Percentiles rank a stretch among this genome's conserved stretches.
Conservation (phyloP, 306 rosid genomes). For the Gillenia trifoliata region DNA sequence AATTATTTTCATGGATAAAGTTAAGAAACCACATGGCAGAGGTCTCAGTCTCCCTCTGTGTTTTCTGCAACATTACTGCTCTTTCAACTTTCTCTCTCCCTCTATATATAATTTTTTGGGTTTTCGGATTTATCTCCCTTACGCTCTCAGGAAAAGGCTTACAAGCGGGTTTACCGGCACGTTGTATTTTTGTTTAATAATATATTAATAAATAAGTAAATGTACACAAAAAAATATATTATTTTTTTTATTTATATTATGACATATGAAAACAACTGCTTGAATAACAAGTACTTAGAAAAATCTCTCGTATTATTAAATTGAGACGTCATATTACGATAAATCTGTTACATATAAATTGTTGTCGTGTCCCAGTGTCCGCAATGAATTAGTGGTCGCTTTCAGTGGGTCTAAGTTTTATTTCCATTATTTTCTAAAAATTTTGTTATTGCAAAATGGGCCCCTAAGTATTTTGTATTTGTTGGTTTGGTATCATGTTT, state of each 20-base stretch:
- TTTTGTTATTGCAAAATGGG: neutral
- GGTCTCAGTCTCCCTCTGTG: conserved; percentile 35
- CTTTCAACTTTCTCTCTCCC: conserved; percentile 21
- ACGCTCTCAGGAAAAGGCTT: too few relatives aligned
- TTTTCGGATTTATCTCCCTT: conserved; percentile 4
- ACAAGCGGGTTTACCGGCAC: too few relatives aligned
- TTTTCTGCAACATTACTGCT: conserved; percentile 65
- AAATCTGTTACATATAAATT: too few relatives aligned
- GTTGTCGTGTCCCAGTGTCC: too few relatives aligned
- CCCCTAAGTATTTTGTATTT: neutral
- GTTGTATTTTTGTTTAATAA: too few relatives aligned
- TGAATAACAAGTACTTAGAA: too few relatives aligned
- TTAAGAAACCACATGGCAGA: conserved; percentile 67
- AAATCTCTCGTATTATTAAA: too few relatives aligned
- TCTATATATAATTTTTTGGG: conserved; percentile 1
- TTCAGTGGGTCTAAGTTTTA: conserved; percentile 26
- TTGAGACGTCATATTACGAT: too few relatives aligned
- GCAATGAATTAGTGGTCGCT: conserved; percentile 60
- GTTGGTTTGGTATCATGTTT: neutral
- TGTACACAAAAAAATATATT: too few relatives aligned
- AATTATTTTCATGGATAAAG: conserved; percentile 77
- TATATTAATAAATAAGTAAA: too few relatives aligned
- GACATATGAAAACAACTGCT: too few relatives aligned
- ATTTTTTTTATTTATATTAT: too few relatives aligned
- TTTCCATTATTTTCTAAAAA: neutral